These are phyloP conservation scores for Aegilops umbellulata DNA, from an alignment of 176 grass and related monocot species.

Conservation along the genomic window DNA sequence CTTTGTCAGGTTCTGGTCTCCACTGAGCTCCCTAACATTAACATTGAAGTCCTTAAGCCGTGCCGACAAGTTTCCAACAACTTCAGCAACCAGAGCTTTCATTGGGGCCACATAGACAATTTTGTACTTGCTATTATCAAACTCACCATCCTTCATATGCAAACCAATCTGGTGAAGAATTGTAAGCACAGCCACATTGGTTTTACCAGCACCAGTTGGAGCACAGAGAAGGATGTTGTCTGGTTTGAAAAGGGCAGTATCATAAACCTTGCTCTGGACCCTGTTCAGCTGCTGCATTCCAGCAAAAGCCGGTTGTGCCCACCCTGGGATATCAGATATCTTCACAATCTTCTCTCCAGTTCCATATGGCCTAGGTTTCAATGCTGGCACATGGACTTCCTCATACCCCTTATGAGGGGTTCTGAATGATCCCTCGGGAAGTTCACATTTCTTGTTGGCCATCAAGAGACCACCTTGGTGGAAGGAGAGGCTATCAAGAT, in stretches of 20 bases:
- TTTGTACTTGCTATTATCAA: constrained; percentile 86
- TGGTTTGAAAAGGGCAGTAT: constrained; percentile 74
- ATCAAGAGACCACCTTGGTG: constrained; percentile 89
- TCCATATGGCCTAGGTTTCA: constrained; percentile 65
- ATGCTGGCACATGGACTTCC: constrained; percentile 76
- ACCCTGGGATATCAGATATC: constrained; percentile 77
- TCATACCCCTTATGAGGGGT: constrained; percentile 85
- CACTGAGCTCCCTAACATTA: constrained; percentile 89
- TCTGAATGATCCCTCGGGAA: constrained; percentile 71
- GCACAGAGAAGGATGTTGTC: constrained; percentile 90
- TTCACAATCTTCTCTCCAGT: constrained; percentile 79
- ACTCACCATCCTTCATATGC: constrained; percentile 73
- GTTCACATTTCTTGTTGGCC: constrained; percentile 86
- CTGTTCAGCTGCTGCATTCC: constrained; percentile 89
- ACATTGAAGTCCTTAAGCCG: constrained; percentile 60
- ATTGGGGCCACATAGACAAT: constrained; percentile 98
- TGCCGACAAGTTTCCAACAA: constrained; percentile 85
- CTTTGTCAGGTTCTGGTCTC: constrained; percentile 80
- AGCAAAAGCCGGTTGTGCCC: constrained; percentile 68
- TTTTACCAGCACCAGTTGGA: constrained; percentile 97
- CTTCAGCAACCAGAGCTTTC: constrained; percentile 97
- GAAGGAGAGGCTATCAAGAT: constrained; percentile 86
- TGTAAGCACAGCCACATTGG: constrained; percentile 88
- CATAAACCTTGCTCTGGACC: constrained; percentile 93
- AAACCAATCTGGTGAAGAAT: constrained; percentile 89